These are phyloP conservation scores for Aspergillus luchuensis DNA, from an alignment of 2,329 filamentous ascomycete species.

Conservation along the genomic window DNA sequence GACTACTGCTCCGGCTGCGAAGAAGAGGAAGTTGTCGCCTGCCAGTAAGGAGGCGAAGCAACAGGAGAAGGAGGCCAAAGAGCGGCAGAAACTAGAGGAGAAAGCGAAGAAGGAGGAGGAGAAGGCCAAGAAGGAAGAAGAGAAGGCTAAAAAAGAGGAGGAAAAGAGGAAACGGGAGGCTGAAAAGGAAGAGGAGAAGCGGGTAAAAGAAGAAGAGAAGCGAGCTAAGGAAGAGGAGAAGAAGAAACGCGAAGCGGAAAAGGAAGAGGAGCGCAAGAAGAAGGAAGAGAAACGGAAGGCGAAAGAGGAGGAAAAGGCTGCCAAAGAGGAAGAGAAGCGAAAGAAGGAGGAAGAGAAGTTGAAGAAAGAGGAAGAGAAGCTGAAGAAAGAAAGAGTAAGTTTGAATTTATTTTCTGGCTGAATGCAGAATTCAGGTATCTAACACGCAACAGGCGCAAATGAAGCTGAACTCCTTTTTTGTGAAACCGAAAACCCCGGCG, in stretches of 20 bases:
- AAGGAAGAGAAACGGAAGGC: slow-evolving; percentile 48
- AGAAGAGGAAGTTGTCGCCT: slow-evolving; percentile 38
- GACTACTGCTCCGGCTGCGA: slow-evolving; percentile 22
- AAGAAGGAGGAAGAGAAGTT: slow-evolving; percentile 50
- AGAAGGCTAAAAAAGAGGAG: slow-evolving; percentile 49
- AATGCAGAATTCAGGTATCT: slow-evolving; percentile 27
- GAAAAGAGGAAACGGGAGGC: slow-evolving; percentile 43
- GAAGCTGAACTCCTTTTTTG: slow-evolving; percentile 54
- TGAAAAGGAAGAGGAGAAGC: slow-evolving; percentile 39
- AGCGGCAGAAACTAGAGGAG: slow-evolving; percentile 22
- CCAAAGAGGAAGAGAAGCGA: slow-evolving; percentile 46
- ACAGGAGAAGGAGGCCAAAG: slow-evolving; percentile 31
- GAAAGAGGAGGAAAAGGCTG: slow-evolving; percentile 44
- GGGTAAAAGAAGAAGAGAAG: slow-evolving; percentile 35
- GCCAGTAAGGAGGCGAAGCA: slow-evolving; percentile 30
- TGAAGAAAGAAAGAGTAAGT: slow-evolving; percentile 49
- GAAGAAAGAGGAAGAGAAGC: slow-evolving; percentile 46
- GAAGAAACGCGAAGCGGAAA: slow-evolving; percentile 46
- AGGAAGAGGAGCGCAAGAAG: slow-evolving; percentile 48
- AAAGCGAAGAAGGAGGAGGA: slow-evolving; percentile 27
- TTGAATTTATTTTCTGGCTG: slow-evolving; percentile 16
- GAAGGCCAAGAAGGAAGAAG: slow-evolving; percentile 47
- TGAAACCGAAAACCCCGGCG: slow-evolving; percentile 41
- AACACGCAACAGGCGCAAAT: slow-evolving; percentile 48
- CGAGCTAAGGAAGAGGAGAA: slow-evolving; percentile 52